A percentile compares a stretch with the other conserved stretches of the same genome.
Evolutionary conservation across 176 grass and related monocot genomes (phyloP).

Genomic region (Phoenix roebelenii): DNA sequence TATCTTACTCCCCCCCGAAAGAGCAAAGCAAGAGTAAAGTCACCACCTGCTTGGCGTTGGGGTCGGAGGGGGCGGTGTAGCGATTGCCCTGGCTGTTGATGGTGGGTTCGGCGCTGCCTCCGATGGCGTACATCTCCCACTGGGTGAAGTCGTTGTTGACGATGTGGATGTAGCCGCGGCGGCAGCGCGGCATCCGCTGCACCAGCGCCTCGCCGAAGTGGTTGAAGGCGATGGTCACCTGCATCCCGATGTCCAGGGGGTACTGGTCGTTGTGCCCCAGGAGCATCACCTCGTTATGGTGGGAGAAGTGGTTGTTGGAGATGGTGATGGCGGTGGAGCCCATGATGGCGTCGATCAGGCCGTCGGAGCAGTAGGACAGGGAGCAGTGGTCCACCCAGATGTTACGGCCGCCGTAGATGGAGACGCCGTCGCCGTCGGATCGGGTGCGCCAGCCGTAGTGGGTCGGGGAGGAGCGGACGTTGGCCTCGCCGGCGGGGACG

Average conservation of each 20-base stretch:
- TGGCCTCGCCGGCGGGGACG: neutral
- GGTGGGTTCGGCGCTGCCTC: constrained; percentile 3
- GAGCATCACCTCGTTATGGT: constrained; percentile 3
- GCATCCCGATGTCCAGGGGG: neutral
- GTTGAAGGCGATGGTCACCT: constrained; percentile 10
- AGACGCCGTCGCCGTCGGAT: constrained; percentile 1
- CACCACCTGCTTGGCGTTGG: too few relatives aligned
- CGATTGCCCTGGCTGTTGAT: constrained; percentile 9
- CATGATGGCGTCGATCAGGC: constrained; percentile 1
- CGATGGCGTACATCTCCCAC: constrained; percentile 5
- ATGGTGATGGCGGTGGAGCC: constrained; percentile 3
- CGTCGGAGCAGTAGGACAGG: neutral
- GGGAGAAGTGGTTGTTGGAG: constrained; percentile 3
- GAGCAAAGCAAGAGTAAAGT: too few relatives aligned
- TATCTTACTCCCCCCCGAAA: too few relatives aligned
- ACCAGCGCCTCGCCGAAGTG: constrained; percentile 6
- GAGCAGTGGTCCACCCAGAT: constrained; percentile 4
- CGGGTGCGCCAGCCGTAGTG: constrained; percentile 4
- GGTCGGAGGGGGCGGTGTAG: neutral
- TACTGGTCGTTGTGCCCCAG: neutral
- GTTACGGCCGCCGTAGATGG: neutral
- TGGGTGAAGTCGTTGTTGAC: constrained; percentile 7
- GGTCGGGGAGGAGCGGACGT: neutral
- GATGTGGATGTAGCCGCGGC: neutral
- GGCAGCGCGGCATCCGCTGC: constrained; percentile 5